Conservation (phyloP, 106 monocot species). For the Platanthera guangdongensis region DNA sequence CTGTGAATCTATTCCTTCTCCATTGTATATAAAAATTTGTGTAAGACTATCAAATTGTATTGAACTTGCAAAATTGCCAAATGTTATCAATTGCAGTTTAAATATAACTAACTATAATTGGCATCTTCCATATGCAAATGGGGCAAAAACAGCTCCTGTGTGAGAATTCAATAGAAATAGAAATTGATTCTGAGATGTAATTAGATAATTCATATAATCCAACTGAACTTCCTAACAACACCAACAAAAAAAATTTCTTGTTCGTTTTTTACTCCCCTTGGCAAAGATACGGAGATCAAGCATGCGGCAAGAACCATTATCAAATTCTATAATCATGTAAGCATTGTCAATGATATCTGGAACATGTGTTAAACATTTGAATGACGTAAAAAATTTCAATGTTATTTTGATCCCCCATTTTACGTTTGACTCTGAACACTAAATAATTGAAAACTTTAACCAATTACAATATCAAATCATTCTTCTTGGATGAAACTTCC, state of each 20-base stretch:
- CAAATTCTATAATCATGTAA: slow-evolving; percentile 80
- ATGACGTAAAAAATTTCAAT: too few relatives aligned
- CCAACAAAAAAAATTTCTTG: slow-evolving; percentile 98
- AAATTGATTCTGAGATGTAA: neutral
- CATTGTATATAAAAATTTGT: too few relatives aligned
- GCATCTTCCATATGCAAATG: neutral
- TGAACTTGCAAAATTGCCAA: too few relatives aligned
- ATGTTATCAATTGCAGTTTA: too few relatives aligned
- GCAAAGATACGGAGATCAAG: slow-evolving; percentile 99
- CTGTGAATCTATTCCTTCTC: too few relatives aligned
- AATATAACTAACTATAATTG: neutral
- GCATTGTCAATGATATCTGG: slow-evolving; percentile 98
- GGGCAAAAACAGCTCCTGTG: neutral
- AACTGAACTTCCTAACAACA: slow-evolving; percentile 71
- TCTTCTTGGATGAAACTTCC: too few relatives aligned
- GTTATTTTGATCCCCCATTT: too few relatives aligned
- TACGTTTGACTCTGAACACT: too few relatives aligned
- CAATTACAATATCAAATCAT: too few relatives aligned
- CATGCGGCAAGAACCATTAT: too few relatives aligned
- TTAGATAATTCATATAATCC: neutral
- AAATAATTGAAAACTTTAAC: too few relatives aligned
- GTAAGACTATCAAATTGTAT: neutral
- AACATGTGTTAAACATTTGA: slow-evolving; percentile 34
- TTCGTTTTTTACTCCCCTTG: slow-evolving; percentile 87
- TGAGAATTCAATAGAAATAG: neutral